Base-by-base conservation (phyloP, 2,329 filamentous ascomycete genomes). In the Daldinia sp. region DNA sequence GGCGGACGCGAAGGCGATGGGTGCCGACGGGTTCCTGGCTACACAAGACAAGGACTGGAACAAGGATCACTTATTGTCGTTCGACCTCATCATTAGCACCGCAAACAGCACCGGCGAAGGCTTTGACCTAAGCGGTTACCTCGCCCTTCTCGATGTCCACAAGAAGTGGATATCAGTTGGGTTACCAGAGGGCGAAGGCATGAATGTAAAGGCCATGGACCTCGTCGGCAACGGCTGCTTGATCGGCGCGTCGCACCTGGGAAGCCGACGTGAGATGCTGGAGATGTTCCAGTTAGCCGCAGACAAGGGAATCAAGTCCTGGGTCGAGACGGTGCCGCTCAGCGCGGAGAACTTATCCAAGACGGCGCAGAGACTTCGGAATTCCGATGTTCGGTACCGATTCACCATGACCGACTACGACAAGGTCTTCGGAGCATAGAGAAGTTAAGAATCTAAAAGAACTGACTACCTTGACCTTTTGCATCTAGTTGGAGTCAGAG, bases 151-250 rank as follows among this genome's bases (percentile, higher is more conserved):
- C 78, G 93, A 95, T 81, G 90, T 95, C 64, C 92, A 94, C 82
- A 92, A 91, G 65, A 87, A 86, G 77, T 96, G 92, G 88, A 88
- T 95, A 79, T 92, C 87, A 75, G 92, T 95, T 60, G 93, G 92
- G 46, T 85, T 96, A 76, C 93, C 93, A 2, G 92, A 94, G 78
- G 91, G 93, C 69, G 89, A 90, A 50, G 88, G 93, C 10, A 88
- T 92, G 64, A 81, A 85, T 61, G 85, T 96, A 72, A 89, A 88
- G 81, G 90, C 92, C 57, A 91, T 94, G 83, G 88, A 89, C 77
- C 91, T 97, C 75, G 85, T 93, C 67, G 80, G 80, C 72, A 97
- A 95, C 81, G 93, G 93, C 46, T 89, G 88, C 78, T 85, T 92
- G 74, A 90, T 94, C 74, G 89, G 90, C 48, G 87, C 87, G 46